These are phyloP conservation scores for Gaertneriomyces sp. DNA, from an alignment of 192 early-diverging fungal species.

Conservation along the genomic window DNA sequence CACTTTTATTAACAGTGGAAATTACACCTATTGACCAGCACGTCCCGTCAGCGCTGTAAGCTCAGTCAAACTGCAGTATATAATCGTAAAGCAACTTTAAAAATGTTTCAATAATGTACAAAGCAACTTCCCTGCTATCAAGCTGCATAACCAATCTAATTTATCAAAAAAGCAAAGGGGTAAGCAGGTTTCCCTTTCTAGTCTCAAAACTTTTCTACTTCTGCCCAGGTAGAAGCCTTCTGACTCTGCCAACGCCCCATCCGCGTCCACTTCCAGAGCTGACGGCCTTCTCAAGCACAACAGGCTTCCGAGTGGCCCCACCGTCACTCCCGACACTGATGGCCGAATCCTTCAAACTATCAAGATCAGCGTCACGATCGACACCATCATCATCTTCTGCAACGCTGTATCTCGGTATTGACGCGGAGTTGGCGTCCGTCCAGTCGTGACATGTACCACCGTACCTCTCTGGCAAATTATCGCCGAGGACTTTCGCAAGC, in stretches of 20 bases:
- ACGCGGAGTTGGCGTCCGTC: conserved; percentile 13
- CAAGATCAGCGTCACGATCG: background rate
- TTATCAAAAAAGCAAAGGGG: too few species aligned
- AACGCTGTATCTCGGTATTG: background rate
- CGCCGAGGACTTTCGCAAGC: background rate
- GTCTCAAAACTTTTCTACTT: too few species aligned
- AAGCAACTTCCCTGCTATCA: too few species aligned
- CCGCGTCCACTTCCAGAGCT: background rate
- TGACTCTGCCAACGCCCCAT: conserved; percentile 8
- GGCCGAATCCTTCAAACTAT: conserved; percentile 9
- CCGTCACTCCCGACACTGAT: conserved; percentile 9
- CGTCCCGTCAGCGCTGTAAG: too few species aligned
- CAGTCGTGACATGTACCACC: conserved; percentile 20
- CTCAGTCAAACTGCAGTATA: too few species aligned
- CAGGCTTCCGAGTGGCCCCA: background rate
- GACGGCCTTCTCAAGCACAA: background rate
- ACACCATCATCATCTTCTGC: conserved; percentile 13
- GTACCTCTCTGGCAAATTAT: conserved; percentile 15
- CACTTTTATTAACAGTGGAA: too few species aligned
- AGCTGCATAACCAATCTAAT: too few species aligned
- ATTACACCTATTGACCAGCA: too few species aligned
- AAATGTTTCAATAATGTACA: too few species aligned
- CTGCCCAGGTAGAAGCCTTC: background rate
- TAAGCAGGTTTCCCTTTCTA: too few species aligned
- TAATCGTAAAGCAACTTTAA: too few species aligned